A percentile compares a stretch with the other conserved stretches of the same genome.
Conservation (phyloP, 176 grass and related monocot species). For the Musa schizocarpa region DNA sequence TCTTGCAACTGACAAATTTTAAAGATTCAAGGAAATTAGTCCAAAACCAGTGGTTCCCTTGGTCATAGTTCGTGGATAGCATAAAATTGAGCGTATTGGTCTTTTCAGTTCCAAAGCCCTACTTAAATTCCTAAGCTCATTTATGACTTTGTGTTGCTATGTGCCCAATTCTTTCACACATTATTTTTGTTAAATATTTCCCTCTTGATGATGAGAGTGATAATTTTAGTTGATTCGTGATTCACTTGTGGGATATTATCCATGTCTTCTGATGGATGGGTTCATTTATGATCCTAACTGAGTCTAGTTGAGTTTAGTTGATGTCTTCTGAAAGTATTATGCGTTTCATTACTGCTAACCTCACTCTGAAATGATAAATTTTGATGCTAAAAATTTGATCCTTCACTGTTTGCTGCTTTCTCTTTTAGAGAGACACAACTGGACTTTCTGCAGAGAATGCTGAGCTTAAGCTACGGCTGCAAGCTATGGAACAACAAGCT, state of each 20-base stretch:
- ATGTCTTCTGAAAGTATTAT: neutral
- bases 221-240: neutral
- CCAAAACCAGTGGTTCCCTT: neutral
- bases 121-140: neutral
- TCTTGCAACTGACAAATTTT: neutral
- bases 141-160: neutral
- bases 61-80: neutral
- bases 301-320: neutral
- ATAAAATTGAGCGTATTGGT: neutral
- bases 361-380: neutral
- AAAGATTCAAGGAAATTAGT: neutral
- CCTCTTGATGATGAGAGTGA: neutral
- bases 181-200: neutral
- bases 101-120: neutral
- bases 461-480: constrained; percentile 94
- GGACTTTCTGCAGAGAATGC: constrained; percentile 96
- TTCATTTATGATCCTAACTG: neutral
- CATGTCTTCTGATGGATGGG: neutral
- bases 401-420: neutral
- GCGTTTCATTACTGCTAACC: neutral
- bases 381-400: neutral
- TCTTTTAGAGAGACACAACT: constrained; percentile 88
- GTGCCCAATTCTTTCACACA: neutral
- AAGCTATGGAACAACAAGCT: constrained; percentile 97
- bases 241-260: neutral